Evolutionary conservation across 495 filamentous ascomycete species (phyloP).

Genomic region (Aspergillus sparsus): DNA sequence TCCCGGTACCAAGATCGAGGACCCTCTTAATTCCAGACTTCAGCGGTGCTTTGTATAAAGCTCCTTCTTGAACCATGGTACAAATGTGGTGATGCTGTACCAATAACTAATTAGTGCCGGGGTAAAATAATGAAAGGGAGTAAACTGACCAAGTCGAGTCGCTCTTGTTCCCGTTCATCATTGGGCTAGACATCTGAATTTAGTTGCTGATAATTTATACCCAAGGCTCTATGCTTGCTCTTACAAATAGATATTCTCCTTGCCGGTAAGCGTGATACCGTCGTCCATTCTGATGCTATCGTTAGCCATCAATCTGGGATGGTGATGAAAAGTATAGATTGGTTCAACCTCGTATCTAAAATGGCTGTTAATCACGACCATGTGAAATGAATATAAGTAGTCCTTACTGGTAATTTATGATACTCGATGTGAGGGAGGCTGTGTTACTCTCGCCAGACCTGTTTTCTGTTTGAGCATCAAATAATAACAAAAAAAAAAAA

Average conservation of each 20-base stretch:
- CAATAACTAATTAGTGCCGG: background rate
- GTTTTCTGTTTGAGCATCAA: background rate
- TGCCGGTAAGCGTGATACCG: slow-evolving; percentile 24
- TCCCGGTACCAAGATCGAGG: slow-evolving; percentile 51
- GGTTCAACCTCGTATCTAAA: slow-evolving; percentile 1
- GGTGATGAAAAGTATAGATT: background rate
- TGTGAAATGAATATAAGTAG: background rate
- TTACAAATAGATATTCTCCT: slow-evolving; percentile 23
- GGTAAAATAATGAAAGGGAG: slow-evolving; percentile 22
- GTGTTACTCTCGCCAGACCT: slow-evolving; percentile 13
- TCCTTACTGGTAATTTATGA: slow-evolving; percentile 21
- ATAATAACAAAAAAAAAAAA: background rate
- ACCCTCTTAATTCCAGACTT: slow-evolving; percentile 37
- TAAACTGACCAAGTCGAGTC: slow-evolving; percentile 61
- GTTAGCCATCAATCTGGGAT: background rate
- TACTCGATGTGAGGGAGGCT: slow-evolving; percentile 16
- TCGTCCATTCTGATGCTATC: slow-evolving; percentile 16
- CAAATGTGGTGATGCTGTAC: slow-evolving; percentile 48
- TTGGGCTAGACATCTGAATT: slow-evolving; percentile 22
- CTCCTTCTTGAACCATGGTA: slow-evolving; percentile 44
- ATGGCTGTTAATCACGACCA: background rate
- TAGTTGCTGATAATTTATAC: background rate
- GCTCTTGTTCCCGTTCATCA: slow-evolving; percentile 57
- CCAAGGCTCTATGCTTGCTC: background rate
- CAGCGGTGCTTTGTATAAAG: slow-evolving; percentile 54